A percentile compares a stretch with the other conserved stretches of the same genome.
These are phyloP conservation scores for Plenodomus biglobosus DNA, from an alignment of 2,329 filamentous ascomycete genomes.

Conservation along the genomic window DNA sequence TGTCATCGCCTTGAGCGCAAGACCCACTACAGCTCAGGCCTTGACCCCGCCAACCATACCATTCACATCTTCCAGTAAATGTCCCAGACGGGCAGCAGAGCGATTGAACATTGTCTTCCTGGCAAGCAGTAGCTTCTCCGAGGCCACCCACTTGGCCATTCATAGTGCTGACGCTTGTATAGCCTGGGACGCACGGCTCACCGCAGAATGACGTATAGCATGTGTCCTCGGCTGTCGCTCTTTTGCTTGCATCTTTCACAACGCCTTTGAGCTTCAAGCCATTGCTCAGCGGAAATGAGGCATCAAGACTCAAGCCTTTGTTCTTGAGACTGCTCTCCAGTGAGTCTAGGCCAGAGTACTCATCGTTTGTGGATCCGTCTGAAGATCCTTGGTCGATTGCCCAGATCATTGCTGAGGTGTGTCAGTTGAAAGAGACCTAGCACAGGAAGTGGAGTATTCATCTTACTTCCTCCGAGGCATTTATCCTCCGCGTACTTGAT, in stretches of 20 bases:
- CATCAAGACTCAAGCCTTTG: neutral
- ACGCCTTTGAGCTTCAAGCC: neutral
- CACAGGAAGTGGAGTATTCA: too few species aligned
- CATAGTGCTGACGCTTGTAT: conserved; percentile 8
- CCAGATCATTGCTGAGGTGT: too few species aligned
- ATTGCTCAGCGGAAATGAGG: too few species aligned
- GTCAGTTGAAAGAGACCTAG: too few species aligned
- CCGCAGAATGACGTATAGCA: conserved; percentile 7
- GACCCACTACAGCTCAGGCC: conserved; percentile 1
- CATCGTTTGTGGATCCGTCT: neutral
- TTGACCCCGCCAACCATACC: conserved; percentile 5
- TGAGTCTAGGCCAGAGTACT: too few species aligned
- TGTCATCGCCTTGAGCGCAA: conserved; percentile 23
- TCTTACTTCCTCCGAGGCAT: too few species aligned
- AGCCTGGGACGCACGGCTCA: conserved; percentile 5
- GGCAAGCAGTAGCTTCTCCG: neutral
- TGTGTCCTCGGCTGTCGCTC: neutral
- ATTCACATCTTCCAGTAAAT: conserved; percentile 4
- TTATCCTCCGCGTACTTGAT: conserved; percentile 46
- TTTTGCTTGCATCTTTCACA: neutral
- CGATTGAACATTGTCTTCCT: neutral
- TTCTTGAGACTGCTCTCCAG: neutral
- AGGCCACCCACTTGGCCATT: conserved; percentile 2
- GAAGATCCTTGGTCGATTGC: conserved; percentile 4
- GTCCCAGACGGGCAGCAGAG: conserved; percentile 4